Evolutionary conservation across 257 asterid genomes (phyloP).

Genomic region (Solanum sparsipilum): DNA sequence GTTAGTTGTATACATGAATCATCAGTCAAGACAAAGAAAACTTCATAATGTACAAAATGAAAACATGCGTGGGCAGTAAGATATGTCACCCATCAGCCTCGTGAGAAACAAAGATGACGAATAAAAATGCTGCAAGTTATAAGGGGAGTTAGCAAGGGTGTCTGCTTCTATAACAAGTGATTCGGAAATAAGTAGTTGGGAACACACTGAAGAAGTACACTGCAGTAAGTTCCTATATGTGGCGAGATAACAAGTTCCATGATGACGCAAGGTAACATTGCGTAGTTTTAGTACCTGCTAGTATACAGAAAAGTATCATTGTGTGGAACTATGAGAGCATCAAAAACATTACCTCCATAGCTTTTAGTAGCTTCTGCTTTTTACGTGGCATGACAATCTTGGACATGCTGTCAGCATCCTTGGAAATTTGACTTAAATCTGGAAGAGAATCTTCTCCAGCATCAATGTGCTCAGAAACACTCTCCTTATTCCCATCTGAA

Average conservation of each 20-base stretch:
- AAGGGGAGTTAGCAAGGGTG: not conserved
- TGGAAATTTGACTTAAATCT: slow-evolving; percentile 37
- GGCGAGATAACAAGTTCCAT: not conserved
- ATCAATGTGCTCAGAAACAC: slow-evolving; percentile 17
- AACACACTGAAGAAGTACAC: not conserved
- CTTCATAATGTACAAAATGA: not conserved
- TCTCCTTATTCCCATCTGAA: slow-evolving; percentile 2
- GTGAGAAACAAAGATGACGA: not conserved
- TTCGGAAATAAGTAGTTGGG: not conserved
- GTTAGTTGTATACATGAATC: not conserved
- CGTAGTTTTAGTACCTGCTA: not conserved
- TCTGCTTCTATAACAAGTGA: not conserved
- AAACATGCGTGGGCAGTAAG: not conserved
- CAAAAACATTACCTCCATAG: slow-evolving; percentile 48
- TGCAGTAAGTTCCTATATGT: not conserved
- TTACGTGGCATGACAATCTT: slow-evolving; percentile 48
- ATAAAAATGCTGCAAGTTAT: not conserved
- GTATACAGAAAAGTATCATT: not conserved
- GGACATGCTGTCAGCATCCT: slow-evolving; percentile 42
- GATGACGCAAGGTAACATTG: not conserved
- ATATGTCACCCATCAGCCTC: not conserved
- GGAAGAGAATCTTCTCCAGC: slow-evolving; percentile 25
- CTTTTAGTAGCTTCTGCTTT: slow-evolving; percentile 40
- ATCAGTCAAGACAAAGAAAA: not conserved
- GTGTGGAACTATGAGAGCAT: not conserved